Percentiles rank a stretch among this genome's conserved stretches.
These are phyloP conservation scores for Hansfordia pulvinata DNA, from an alignment of 2,329 filamentous ascomycete species.

Conservation along the genomic window DNA sequence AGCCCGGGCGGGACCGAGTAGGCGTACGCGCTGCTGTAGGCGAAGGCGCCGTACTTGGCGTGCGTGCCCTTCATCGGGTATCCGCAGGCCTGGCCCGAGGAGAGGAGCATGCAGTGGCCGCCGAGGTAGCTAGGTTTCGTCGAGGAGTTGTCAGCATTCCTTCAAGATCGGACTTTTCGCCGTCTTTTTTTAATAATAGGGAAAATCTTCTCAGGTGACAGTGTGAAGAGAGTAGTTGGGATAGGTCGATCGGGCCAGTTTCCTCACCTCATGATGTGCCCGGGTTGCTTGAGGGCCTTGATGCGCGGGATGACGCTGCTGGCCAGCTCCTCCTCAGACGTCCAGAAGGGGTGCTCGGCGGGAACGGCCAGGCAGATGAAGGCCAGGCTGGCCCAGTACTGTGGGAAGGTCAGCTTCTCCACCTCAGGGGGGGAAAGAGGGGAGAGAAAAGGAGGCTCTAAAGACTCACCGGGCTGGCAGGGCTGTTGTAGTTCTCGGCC, in stretches of 20 bases:
- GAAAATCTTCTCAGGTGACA: background rate
- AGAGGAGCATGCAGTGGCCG: conserved; percentile 65
- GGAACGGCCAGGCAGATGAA: conserved; percentile 64
- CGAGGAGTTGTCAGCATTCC: conserved; percentile 1
- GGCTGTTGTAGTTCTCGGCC: conserved; percentile 75
- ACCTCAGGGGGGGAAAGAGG: background rate
- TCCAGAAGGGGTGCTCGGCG: conserved; percentile 62
- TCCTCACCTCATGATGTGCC: conserved; percentile 52
- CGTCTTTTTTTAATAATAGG: too few relatives aligned
- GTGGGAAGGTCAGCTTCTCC: conserved; percentile 12
- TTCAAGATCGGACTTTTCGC: too few relatives aligned
- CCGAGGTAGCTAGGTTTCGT: conserved; percentile 45
- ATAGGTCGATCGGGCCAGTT: too few relatives aligned
- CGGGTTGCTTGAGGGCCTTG: conserved; percentile 51
- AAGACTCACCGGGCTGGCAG: conserved; percentile 41
- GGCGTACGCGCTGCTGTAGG: conserved; percentile 62
- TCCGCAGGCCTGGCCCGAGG: conserved; percentile 67
- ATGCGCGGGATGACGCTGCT: conserved; percentile 40
- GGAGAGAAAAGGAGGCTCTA: background rate
- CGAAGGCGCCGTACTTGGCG: conserved; percentile 70
- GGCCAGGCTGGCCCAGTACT: conserved; percentile 70
- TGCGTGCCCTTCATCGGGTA: conserved; percentile 73
- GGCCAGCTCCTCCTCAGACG: conserved; percentile 48
- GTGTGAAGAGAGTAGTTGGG: background rate
- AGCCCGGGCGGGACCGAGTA: conserved; percentile 67